Evolutionary conservation across 202 grass and related monocot genomes (phyloP).

Genomic region (Dendrocalamus latiflorus): DNA sequence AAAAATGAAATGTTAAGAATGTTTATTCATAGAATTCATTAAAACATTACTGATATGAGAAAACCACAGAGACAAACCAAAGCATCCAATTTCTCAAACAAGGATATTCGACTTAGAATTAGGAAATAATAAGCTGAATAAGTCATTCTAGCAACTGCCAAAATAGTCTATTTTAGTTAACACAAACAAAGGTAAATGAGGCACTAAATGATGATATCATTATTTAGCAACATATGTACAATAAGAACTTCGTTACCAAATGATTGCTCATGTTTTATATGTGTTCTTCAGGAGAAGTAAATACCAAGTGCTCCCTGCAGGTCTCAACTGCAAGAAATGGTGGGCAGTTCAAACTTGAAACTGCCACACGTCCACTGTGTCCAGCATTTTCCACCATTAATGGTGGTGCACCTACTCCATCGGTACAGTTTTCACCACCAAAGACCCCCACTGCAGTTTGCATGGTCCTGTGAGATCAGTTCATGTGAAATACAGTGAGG

Average conservation of each 20-base stretch:
- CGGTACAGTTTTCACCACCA: no score
- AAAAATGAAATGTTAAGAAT: neutral
- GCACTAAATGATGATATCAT: neutral
- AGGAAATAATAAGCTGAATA: neutral
- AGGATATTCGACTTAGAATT: neutral
- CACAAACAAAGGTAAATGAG: neutral
- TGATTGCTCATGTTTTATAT: neutral
- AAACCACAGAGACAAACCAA: neutral
- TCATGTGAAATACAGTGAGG: no score
- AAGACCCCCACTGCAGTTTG: no score
- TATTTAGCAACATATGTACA: neutral
- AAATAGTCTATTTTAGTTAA: neutral
- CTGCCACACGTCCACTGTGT: no score
- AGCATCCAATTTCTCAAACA: neutral
- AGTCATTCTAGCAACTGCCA: neutral
- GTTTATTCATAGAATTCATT: neutral
- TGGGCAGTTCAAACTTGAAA: no score
- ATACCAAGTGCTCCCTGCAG: conserved; percentile 71
- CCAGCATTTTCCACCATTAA: no score
- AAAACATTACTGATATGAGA: neutral
- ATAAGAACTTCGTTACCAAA: no score
- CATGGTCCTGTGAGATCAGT: no score
- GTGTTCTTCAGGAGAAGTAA: neutral
- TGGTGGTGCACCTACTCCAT: no score
- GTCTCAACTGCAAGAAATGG: conserved; percentile 74